Evolutionary conservation across 2,329 filamentous ascomycete genomes (phyloP).

Genomic region (Torrubiellomyces zombiae): DNA sequence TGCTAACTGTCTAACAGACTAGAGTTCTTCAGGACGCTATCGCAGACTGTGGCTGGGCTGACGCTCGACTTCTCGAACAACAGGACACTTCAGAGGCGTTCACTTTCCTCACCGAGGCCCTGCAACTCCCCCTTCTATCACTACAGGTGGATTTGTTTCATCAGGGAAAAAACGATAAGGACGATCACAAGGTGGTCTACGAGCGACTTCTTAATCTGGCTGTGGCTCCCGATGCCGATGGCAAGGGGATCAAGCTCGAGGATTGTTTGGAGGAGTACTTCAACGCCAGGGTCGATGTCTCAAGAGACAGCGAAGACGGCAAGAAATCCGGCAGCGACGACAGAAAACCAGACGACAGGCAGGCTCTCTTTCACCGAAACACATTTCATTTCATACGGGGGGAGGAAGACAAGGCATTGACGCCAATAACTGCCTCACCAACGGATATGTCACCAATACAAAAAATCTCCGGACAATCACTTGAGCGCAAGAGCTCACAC

Average conservation of each 20-base stretch:
- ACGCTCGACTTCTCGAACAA: conserved; percentile 60
- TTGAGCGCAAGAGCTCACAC: conserved; percentile 1
- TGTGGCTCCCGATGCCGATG: conserved; percentile 60
- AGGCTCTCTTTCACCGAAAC: conserved; percentile 12
- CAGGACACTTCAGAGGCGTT: conserved; percentile 96
- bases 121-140: conserved; percentile 74
- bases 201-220: conserved; percentile 82
- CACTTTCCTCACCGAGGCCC: conserved; percentile 78
- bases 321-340: conserved; percentile 22
- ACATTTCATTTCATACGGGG: conserved; percentile 18
- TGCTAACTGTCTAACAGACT: too few relatives aligned
- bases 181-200: conserved; percentile 90
- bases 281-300: conserved; percentile 83
- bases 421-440: conserved; percentile 17
- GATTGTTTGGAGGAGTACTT: conserved; percentile 90
- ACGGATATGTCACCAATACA: conserved; percentile 11
- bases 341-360: conserved; percentile 7
- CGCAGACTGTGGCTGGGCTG: conserved; percentile 75
- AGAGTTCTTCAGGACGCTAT: conserved; percentile 68
- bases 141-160: conserved; percentile 92
- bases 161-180: conserved; percentile 66
- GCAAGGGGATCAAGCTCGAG: conserved; percentile 61
- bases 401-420: conserved; percentile 16
- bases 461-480: neutral
- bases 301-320: conserved; percentile 48